Evolutionary conservation across 2,329 filamentous ascomycete species (phyloP), one percentile per base, ranked within the genome.

Genomic region (Parastagonospora avenae): DNA sequence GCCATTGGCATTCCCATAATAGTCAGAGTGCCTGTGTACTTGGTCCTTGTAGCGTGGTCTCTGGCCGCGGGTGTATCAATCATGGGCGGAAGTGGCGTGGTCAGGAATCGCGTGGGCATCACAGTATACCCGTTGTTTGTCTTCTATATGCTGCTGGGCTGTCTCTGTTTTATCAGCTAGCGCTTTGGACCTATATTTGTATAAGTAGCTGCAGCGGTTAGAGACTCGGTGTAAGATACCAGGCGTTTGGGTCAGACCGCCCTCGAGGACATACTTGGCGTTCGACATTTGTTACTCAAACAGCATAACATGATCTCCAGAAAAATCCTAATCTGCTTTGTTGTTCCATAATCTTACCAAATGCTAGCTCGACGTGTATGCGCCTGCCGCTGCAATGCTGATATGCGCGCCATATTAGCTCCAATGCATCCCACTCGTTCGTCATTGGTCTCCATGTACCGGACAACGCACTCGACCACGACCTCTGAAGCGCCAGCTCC

Each of bases 41-140:
- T 94, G 43, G 82, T 96, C 29, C 83, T 99, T 24, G 86, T 97
- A 32, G 85, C 85, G 36, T 99, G 94, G 94, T 96, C 93, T 31
- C 79, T 99, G 61, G 94, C 94, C 40, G 95, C 94, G 1, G 94
- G 94, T 19, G 89, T 97, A 42, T 97, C 93, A 76, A 97, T 99
- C 63, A 80, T 99, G 46, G 92, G 93, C 29, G 94, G 94, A 36
- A 97, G 92, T 50, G 94, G 94, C 10, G 93, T 99, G 38, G 88
- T 99, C 57, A 92, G 92, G 79, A 97, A 97, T 76, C 83, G 94
- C 42, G 92, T 97, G 41, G 91, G 88, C 19, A 87, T 99, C 68
- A 94, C 94, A 14, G 92, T 99, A 16, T 99, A 95, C 71, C 94
- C 94, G 49, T 79, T 99, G 46, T 89, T 97, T 71, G 89, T 97